phyloP scores from a whole-genome alignment of 257 asterid species.

The Datura wrightii region DNA sequence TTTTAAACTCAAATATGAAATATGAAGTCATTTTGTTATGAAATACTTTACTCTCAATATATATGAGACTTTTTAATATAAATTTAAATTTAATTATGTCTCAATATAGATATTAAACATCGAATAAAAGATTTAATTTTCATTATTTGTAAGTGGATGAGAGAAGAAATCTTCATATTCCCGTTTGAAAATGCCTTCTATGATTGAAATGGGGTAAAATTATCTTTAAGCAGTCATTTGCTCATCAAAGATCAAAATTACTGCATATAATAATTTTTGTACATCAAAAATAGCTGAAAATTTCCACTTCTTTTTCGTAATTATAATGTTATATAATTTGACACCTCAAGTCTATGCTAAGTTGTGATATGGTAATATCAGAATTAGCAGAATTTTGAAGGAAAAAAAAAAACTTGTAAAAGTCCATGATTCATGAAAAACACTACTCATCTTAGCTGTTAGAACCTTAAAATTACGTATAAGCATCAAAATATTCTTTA shows the following conservation, averaged over 20 bases:
- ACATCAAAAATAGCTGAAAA: neutral
- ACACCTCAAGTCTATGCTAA: neutral
- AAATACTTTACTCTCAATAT: neutral
- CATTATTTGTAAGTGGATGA: slow-evolving; percentile 33
- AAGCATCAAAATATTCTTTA: neutral
- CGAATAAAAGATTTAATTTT: neutral
- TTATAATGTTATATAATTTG: neutral
- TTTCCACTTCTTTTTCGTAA: neutral
- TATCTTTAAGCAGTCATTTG: slow-evolving; percentile 33
- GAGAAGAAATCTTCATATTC: slow-evolving; percentile 29
- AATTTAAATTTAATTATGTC: neutral
- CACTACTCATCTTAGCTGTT: neutral
- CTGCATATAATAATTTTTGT: neutral
- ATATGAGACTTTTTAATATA: fast-evolving
- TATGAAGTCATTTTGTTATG: neutral
- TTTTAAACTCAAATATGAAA: too few relatives aligned
- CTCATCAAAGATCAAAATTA: slow-evolving; percentile 8
- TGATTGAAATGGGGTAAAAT: slow-evolving; percentile 34
- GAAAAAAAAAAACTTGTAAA: neutral
- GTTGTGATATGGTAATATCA: neutral
- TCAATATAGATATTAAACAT: neutral
- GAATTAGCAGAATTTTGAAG: neutral
- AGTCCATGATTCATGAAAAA: neutral
- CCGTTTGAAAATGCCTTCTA: slow-evolving; percentile 41
- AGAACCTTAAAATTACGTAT: neutral